Evolutionary conservation across 2,329 filamentous ascomycete genomes (phyloP), one percentile per base, ranked within the genome.

Genomic region (Bipolaris zeicola): DNA sequence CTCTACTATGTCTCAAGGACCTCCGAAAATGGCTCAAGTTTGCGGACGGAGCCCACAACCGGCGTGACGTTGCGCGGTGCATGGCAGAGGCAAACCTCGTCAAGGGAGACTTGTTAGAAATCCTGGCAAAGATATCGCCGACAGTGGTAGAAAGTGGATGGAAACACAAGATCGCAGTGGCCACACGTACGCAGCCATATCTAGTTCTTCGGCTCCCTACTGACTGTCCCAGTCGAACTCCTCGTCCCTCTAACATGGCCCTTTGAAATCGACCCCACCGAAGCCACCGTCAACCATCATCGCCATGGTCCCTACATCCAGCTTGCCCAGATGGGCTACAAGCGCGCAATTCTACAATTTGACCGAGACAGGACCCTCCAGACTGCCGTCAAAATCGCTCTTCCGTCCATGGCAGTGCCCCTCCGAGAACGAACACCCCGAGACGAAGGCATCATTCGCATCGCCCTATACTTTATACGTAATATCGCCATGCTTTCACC

Each of bases 231-330:
- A 85, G 81, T 96, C 76, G 94, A 99, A 78, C 81, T 99, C 45
- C 84, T 99, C 71, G 91, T 96, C 1, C 92, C 93, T 4, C 79
- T 99, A 69, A 99, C 95, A 16, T 98, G 94, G 94, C 94, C 95
- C 0, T 83, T 96, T 69, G 91, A 96, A 60, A 85, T 87, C 65
- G 87, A 93, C 57, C 82, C 86, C 60, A 87, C 89, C 57, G 85
- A 89, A 69, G 94, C 95, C 85, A 98, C 92, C 3, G 81, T 92
- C 67, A 98, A 99, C 73, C 92, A 98, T 74, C 90, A 96, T 73
- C 87, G 92, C 55, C 95, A 99, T 77, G 85, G 93, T 38, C 92
- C 95, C 1, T 95, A 95, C 52, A 83, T 99, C 18, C 89, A 95
- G 74, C 85, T 96, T 54, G 89, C 91, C 0, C 95, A 98, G 73